A percentile compares a stretch with the other conserved stretches of the same genome.
phyloP scores from a whole-genome alignment of 345 rosid genomes.

The Sisymbrium altissimum region DNA sequence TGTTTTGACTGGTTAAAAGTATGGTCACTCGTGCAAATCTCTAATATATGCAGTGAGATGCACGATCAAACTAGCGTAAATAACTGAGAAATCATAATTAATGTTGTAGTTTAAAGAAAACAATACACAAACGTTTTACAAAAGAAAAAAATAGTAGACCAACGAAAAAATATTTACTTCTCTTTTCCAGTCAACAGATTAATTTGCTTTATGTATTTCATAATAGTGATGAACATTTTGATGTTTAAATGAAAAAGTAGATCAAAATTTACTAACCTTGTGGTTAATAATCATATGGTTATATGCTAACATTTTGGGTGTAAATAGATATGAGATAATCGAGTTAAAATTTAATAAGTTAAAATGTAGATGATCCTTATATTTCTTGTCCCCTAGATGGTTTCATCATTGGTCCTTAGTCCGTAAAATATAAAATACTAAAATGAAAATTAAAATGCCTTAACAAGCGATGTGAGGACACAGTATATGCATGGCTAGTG shows the following conservation, averaged over 20 bases:
- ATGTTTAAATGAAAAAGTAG: no score
- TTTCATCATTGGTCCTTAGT: conserved; percentile 5
- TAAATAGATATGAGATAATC: not conserved
- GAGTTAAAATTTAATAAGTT: not conserved
- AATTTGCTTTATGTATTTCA: not conserved
- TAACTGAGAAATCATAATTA: no score
- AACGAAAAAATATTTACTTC: not conserved
- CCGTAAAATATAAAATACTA: not conserved
- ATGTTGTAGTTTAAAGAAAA: not conserved
- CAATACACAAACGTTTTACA: no score
- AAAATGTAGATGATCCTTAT: not conserved
- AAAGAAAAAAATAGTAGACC: no score
- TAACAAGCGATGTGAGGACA: conserved; percentile 22
- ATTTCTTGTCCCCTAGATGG: not conserved
- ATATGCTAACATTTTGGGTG: not conserved
- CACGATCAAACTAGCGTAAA: not conserved
- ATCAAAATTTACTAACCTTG: not conserved
- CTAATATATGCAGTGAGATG: not conserved
- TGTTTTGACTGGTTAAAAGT: not conserved
- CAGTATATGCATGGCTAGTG: not conserved
- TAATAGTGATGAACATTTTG: not conserved
- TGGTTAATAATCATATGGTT: not conserved
- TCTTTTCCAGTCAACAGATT: not conserved
- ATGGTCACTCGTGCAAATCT: not conserved
- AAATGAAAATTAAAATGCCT: conserved; percentile 3